Evolutionary conservation across 108 stramenopile genomes (phyloP).

Genomic region (Pseudonitzschia delicatissima): DNA sequence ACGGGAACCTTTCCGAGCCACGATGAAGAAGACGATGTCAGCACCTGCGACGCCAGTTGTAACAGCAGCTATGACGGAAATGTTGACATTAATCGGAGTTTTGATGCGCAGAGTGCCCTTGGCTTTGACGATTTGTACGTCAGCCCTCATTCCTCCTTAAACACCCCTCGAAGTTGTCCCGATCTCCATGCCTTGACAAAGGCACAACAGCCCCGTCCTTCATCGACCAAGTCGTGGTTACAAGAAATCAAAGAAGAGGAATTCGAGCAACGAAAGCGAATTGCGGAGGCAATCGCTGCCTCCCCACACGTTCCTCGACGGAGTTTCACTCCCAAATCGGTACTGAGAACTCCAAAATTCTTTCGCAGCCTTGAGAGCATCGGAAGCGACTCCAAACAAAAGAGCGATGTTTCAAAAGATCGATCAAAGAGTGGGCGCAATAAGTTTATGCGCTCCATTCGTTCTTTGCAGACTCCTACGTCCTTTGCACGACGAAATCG

Average conservation of each 20-base stretch:
- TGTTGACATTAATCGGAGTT: background rate
- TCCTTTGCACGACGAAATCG: too few relatives aligned
- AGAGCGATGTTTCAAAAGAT: too few relatives aligned
- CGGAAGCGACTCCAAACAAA: too few relatives aligned
- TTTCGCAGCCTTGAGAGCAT: too few relatives aligned
- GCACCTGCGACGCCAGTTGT: background rate
- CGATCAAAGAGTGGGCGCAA: background rate
- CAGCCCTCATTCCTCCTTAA: too few relatives aligned
- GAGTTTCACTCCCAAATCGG: too few relatives aligned
- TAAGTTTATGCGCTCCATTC: too few relatives aligned
- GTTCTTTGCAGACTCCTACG: too few relatives aligned
- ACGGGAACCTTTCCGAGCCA: background rate
- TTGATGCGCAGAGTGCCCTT: background rate
- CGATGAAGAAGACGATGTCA: background rate
- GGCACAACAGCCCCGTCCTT: background rate
- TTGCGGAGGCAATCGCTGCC: constrained; percentile 5
- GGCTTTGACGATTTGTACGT: background rate
- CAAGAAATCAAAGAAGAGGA: background rate
- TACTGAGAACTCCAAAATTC: too few relatives aligned
- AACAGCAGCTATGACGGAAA: background rate
- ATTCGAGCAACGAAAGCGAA: constrained; percentile 1
- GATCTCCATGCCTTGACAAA: background rate
- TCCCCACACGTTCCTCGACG: too few relatives aligned
- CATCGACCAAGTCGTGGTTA: background rate
- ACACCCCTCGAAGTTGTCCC: background rate